Percentiles rank a stretch among this genome's conserved stretches.
These are phyloP conservation scores for Scedosporium dehoogii DNA, from an alignment of 2,329 filamentous ascomycete species.

Conservation along the genomic window DNA sequence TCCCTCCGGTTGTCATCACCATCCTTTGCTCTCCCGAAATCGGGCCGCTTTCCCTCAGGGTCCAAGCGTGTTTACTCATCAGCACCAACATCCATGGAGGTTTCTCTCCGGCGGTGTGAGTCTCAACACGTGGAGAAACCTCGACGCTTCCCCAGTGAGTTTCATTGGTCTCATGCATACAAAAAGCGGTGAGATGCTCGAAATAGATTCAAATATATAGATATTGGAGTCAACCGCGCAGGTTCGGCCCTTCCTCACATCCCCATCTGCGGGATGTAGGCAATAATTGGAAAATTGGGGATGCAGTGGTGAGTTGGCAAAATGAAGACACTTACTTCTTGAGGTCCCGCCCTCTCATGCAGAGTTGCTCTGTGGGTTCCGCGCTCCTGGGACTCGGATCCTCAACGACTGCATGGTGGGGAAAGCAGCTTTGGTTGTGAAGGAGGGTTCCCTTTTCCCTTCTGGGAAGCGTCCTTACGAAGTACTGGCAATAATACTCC, in stretches of 20 bases:
- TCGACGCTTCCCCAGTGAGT: neutral
- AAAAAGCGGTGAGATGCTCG: neutral
- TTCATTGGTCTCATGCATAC: neutral
- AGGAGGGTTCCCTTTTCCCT: neutral
- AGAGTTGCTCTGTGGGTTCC: neutral
- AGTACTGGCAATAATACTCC: neutral
- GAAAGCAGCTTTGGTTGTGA: neutral
- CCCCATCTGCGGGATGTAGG: neutral
- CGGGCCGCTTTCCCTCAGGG: neutral
- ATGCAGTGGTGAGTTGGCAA: neutral
- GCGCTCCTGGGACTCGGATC: neutral
- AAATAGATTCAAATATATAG: neutral
- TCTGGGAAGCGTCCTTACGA: neutral
- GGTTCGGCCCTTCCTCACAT: neutral
- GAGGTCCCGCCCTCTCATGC: neutral
- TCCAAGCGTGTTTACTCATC: neutral
- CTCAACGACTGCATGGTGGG: neutral
- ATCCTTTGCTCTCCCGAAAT: neutral
- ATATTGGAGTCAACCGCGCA: neutral
- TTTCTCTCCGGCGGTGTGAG: neutral
- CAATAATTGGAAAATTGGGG: neutral
- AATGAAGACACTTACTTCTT: too few relatives aligned
- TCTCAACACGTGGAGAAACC: neutral
- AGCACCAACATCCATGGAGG: neutral
- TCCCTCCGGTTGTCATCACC: too few relatives aligned